Conservation (phyloP, 805 yeast species). For the Candida cerambycidarum region DNA sequence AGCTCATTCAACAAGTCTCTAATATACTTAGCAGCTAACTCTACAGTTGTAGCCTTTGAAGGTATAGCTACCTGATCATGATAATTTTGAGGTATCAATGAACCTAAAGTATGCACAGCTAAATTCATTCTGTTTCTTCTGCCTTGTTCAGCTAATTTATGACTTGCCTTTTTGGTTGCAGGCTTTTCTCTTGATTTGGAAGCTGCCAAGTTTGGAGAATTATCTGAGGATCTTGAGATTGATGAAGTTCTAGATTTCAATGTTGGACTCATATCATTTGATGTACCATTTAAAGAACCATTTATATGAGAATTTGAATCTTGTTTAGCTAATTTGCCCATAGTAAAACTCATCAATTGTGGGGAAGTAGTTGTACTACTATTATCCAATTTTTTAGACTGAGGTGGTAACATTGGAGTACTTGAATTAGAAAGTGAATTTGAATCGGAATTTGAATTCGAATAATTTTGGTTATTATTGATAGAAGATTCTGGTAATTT, state of each 20-base stretch:
- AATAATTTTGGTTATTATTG: not conserved
- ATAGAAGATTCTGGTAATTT: conserved; percentile 27
- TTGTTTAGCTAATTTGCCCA: conserved; percentile 44
- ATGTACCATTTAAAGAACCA: too few species aligned
- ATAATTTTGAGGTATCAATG: conserved; percentile 62
- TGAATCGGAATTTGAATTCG: not conserved
- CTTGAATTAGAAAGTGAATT: conserved; percentile 10
- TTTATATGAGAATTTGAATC: conserved; percentile 10
- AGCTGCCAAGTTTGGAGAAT: conserved; percentile 21
- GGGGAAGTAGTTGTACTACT: conserved; percentile 16
- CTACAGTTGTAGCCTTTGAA: conserved; percentile 94
- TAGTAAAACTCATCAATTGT: conserved; percentile 47
- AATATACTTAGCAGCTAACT: conserved; percentile 76
- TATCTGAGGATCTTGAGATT: conserved; percentile 17
- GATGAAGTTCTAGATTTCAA: conserved; percentile 16
- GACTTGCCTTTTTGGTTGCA: conserved; percentile 63
- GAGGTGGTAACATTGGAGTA: conserved; percentile 42
- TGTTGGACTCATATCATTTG: conserved; percentile 12
- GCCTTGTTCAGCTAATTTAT: conserved; percentile 95
- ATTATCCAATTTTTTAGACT: conserved; percentile 25
- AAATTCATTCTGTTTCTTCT: conserved; percentile 88
- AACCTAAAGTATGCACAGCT: conserved; percentile 75
- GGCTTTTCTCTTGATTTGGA: conserved; percentile 21
- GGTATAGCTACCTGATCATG: conserved; percentile 64
- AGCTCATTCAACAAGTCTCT: conserved; percentile 31